A percentile compares a stretch with the other conserved stretches of the same genome.
Evolutionary conservation across 805 yeast species (phyloP).

Genomic region (Saccharomycopsis sp.): DNA sequence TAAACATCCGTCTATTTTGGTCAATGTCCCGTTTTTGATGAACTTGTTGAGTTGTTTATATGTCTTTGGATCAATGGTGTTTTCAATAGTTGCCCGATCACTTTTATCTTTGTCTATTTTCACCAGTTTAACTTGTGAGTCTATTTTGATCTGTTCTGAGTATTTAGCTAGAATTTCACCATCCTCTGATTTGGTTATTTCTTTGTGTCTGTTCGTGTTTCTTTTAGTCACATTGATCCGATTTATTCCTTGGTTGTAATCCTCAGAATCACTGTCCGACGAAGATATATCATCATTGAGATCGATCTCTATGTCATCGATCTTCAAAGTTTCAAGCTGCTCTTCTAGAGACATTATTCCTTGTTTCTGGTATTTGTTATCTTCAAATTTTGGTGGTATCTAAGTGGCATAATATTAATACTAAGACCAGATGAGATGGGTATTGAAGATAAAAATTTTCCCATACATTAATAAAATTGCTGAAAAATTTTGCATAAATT

Average conservation of each 20-base stretch:
- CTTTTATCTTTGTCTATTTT: slow-evolving; percentile 73
- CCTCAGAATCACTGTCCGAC: neutral
- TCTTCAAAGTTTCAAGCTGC: neutral
- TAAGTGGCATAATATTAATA: too few species aligned
- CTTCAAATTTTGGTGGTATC: too few species aligned
- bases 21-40: slow-evolving; percentile 75
- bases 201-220: slow-evolving; percentile 5
- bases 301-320: neutral
- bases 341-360: neutral
- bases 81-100: slow-evolving; percentile 94
- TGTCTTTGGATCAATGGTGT: slow-evolving; percentile 93
- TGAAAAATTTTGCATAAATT: neutral
- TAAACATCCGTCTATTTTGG: slow-evolving; percentile 86
- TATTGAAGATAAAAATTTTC: neutral
- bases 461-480: neutral
- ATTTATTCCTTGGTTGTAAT: neutral
- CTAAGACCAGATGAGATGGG: too few species aligned
- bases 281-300: neutral
- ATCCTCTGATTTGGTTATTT: slow-evolving; percentile 28
- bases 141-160: slow-evolving; percentile 59
- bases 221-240: neutral
- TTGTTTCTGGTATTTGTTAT: neutral
- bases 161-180: slow-evolving; percentile 53
- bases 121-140: slow-evolving; percentile 47
- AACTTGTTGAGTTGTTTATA: slow-evolving; percentile 73